phyloP scores from a whole-genome alignment of 768 basidiomycete species.

The Pisolithus microcarpus region DNA sequence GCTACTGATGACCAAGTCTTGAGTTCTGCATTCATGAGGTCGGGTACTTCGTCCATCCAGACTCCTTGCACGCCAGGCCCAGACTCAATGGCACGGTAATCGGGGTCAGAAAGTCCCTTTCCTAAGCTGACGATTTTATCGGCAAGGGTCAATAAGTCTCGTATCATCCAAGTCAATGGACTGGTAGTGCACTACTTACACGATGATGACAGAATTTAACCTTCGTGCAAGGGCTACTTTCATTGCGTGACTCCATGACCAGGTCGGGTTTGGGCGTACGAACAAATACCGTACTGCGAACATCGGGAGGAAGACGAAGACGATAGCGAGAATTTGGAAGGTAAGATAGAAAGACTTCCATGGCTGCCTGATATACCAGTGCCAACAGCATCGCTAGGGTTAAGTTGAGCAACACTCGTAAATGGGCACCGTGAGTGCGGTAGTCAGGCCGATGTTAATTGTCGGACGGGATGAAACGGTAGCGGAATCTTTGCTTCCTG shows the following conservation, averaged over 20 bases:
- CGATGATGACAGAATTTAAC: background rate
- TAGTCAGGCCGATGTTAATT: too few species aligned
- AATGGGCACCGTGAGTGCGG: too few species aligned
- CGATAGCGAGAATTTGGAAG: background rate
- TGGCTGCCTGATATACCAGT: background rate
- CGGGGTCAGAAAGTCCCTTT: background rate
- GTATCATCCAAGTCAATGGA: background rate
- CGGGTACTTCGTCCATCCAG: slow-evolving; percentile 22
- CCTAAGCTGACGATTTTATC: background rate
- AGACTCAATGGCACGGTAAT: background rate
- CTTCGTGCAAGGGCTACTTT: background rate
- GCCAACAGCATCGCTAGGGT: too few species aligned
- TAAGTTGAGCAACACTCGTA: too few species aligned
- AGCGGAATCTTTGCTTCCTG: too few species aligned
- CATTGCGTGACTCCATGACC: background rate
- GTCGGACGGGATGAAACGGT: too few species aligned
- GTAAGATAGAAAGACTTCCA: background rate
- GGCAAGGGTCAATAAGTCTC: background rate
- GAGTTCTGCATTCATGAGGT: slow-evolving; percentile 22
- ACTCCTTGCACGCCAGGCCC: slow-evolving; percentile 6
- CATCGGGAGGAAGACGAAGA: background rate
- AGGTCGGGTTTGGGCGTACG: background rate
- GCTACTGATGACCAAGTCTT: slow-evolving; percentile 5
- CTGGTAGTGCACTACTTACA: background rate
- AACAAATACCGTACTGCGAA: background rate